Conservation (phyloP, 2,329 filamentous ascomycete genomes). For the Exophiala sp. region DNA sequence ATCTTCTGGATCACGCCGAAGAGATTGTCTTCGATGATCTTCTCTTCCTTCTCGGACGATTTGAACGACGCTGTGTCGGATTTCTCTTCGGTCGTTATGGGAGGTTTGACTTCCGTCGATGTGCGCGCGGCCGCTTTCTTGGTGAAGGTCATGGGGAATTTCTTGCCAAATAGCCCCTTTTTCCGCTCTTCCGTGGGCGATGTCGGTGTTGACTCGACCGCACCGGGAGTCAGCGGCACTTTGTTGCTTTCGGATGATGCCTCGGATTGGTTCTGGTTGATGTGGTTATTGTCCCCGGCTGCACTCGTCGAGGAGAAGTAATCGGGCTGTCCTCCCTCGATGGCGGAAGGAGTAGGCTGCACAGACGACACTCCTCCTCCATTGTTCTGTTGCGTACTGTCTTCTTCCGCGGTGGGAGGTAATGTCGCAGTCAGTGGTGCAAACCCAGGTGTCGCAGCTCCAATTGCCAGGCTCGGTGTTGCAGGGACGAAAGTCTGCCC, state of each 20-base stretch:
- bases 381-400: slow-evolving; percentile 22
- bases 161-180: slow-evolving; percentile 70
- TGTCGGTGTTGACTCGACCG: slow-evolving; percentile 39
- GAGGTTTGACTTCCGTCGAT: slow-evolving; percentile 63
- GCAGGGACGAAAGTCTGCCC: slow-evolving; percentile 55
- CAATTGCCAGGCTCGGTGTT: slow-evolving; percentile 74
- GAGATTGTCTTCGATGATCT: slow-evolving; percentile 44
- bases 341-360: slow-evolving; percentile 51
- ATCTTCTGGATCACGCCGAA: slow-evolving; percentile 43
- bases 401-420: slow-evolving; percentile 32
- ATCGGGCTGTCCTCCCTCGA: slow-evolving; percentile 45
- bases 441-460: slow-evolving; percentile 60
- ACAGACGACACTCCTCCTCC: slow-evolving; percentile 41
- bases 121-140: slow-evolving; percentile 74
- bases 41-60: slow-evolving; percentile 49
- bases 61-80: slow-evolving; percentile 54
- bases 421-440: slow-evolving; percentile 30
- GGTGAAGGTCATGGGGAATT: slow-evolving; percentile 66
- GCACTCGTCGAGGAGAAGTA: slow-evolving; percentile 63
- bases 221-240: slow-evolving; percentile 43
- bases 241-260: slow-evolving; percentile 46
- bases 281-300: slow-evolving; percentile 6
- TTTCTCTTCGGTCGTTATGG: slow-evolving; percentile 61
- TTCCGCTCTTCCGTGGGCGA: slow-evolving; percentile 58
- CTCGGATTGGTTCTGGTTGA: slow-evolving; percentile 42